Evolutionary conservation across 495 filamentous ascomycete genomes (phyloP), one percentile per base, ranked within the genome.

Genomic region (Tuber melanosporum): DNA sequence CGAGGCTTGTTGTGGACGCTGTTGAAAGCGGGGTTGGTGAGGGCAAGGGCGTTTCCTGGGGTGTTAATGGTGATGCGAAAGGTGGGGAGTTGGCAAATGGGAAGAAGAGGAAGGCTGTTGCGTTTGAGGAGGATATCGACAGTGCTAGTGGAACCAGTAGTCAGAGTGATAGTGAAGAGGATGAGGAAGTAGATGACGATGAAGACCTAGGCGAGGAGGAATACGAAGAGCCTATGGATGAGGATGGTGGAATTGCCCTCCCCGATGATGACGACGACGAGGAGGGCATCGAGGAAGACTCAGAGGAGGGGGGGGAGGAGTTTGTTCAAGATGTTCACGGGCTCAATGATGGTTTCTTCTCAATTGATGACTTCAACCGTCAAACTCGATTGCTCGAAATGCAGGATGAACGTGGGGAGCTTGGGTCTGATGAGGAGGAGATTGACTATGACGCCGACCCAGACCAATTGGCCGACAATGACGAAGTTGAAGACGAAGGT

Each of bases 281-380:
- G 41, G 81, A 85, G 15, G 84, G 84, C 41, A 77, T 81, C 52
- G 81, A 79, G 20, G 85, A 84, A 1, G 83, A 84, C 22, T 85
- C 85, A 8, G 85, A 83, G 3, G 81, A 85, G 12, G 83, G 84
- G 15, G 83, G 85, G 12, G 76, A 78, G 26, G 82, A 85, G 44
- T 81, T 87, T 74, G 82, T 87, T 19, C 85, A 89, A 72, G 91
- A 93, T 80, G 85, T 85, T 22, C 87, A 91, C 77, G 91, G 91
- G 20, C 84, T 93, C 36, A 99, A 99, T 83, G 95, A 99, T 82
- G 95, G 94, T 6, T 99, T 99, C 85, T 99, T 99, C 85, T 97
- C 93, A 1, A 97, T 99, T 77, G 94, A 98, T 77, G 91, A 97
- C 73, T 99, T 99, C 88, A 99, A 99, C 87, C 93, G 91, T 80